Percentiles rank a stretch among this genome's conserved stretches.
These are phyloP conservation scores for Globisporangium parvum DNA, from an alignment of 352 stramenopile genomes.

Conservation along the genomic window DNA sequence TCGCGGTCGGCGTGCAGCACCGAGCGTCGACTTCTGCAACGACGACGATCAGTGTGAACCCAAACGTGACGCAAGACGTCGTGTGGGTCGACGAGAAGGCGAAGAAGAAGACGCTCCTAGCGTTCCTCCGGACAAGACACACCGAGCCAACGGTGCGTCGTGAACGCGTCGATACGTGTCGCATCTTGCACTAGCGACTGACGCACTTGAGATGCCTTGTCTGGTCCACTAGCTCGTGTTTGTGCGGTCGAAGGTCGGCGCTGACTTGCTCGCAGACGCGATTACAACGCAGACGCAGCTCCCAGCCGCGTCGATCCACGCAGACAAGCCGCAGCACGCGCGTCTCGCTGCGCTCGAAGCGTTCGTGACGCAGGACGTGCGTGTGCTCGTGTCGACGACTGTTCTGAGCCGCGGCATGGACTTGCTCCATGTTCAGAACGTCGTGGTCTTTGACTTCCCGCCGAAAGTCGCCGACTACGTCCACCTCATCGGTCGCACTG, in stretches of 20 bases:
- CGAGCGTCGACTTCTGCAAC: neutral
- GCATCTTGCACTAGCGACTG: neutral
- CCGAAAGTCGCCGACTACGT: constrained; percentile 51
- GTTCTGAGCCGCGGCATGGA: constrained; percentile 73
- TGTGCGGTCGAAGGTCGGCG: constrained; percentile 55
- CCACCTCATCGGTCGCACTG: constrained; percentile 54
- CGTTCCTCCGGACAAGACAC: constrained; percentile 22
- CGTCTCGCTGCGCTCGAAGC: constrained; percentile 43
- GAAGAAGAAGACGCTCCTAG: constrained; percentile 59
- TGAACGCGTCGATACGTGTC: neutral
- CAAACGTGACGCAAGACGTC: constrained; percentile 28
- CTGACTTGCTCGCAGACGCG: constrained; percentile 50
- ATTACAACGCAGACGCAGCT: constrained; percentile 38
- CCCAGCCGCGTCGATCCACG: constrained; percentile 40
- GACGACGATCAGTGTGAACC: constrained; percentile 20
- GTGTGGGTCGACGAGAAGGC: constrained; percentile 45
- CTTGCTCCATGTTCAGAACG: constrained; percentile 50
- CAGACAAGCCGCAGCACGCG: constrained; percentile 56
- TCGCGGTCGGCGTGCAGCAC: constrained; percentile 21
- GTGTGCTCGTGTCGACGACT: constrained; percentile 60
- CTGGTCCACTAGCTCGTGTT: constrained; percentile 51
- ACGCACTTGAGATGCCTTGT: neutral
- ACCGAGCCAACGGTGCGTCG: constrained; percentile 40
- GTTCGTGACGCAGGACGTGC: constrained; percentile 44
- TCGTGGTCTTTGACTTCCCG: constrained; percentile 74